Conservation (phyloP, 208 protist species). For the Dictyostelium gargantuum region DNA sequence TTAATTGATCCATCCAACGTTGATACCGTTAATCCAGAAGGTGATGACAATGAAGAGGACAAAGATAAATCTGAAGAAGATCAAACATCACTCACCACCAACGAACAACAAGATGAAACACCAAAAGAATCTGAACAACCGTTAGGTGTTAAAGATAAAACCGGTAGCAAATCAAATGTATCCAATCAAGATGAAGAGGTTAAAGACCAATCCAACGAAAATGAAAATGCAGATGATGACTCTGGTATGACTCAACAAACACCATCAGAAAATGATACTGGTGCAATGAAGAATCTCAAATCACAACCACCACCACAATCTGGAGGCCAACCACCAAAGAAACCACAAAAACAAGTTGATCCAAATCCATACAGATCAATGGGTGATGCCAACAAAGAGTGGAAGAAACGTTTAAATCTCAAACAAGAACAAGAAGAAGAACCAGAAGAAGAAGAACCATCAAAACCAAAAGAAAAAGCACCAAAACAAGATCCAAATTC, state of each 20-base stretch:
- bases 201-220: not conserved
- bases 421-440: conserved; percentile 75
- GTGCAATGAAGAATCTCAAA: conserved; percentile 25
- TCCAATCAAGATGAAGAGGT: conserved; percentile 46
- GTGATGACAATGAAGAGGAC: conserved; percentile 48
- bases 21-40: conserved; percentile 38
- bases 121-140: conserved; percentile 21
- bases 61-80: conserved; percentile 61
- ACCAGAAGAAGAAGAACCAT: conserved; percentile 69
- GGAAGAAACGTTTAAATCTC: conserved; percentile 85
- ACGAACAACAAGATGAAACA: conserved; percentile 51
- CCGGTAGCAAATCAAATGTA: conserved; percentile 10
- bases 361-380: conserved; percentile 80
- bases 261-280: conserved; percentile 1
- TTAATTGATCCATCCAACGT: conserved; percentile 29
- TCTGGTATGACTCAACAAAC: not conserved
- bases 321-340: conserved; percentile 51
- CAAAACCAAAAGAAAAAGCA: conserved; percentile 68
- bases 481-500: conserved; percentile 63
- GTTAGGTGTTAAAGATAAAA: conserved; percentile 55
- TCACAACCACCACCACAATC: conserved; percentile 54
- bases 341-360: conserved; percentile 70
- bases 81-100: not conserved
- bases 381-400: conserved; percentile 82
- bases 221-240: conserved; percentile 17